Base-by-base conservation (phyloP, 805 yeast species). In the Spathaspora gorwiae region DNA sequence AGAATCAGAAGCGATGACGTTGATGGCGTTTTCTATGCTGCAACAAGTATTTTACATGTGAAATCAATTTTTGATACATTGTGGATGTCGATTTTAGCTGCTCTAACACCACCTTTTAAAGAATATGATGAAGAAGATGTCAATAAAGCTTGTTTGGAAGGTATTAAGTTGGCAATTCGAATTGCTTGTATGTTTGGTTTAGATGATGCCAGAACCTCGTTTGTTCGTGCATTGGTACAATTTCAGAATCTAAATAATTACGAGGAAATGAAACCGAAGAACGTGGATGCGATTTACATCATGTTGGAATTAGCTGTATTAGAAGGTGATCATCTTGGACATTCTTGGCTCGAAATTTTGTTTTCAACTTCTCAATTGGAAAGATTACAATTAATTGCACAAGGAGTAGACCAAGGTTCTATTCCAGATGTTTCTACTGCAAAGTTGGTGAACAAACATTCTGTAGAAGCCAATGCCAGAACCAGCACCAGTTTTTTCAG, bases 1-100 rank as follows among this genome's bases (percentile, higher is more conserved):
- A 60, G 70, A 51, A 56, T 71, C 36, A 75, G 73, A 46, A 35
- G 37, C 29, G 70, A 65, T 42, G 75, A 72, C 37, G 66, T 72
- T 19, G 47, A 57, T 6, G 68, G 65, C 14, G 74, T 79, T 0
- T 90, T 83, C 59, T 87, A 88, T 62, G 80, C 83, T 14, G 97
- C 97, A 0, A 79, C 90, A 1, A 92, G 87, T 57, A 79, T 87
- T 12, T 95, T 89, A 54, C 97, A 92, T 60, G 96, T 92, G 12
- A 84, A 79, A 60, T 90, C 97, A 1, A 87, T 95, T 59, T 92
- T 94, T 66, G 97, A 92, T 56, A 88, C 88, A 13, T 70, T 87
- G 37, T 94, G 99, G 99, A 90, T 95, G 97, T 89, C 97, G 0
- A 79, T 94, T 40, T 73, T 94, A 53, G 98, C 98, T 6, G 97